A percentile compares a stretch with the other conserved stretches of the same genome.
Evolutionary conservation across 148 eudicot genomes (phyloP).

Genomic region (Rhododendron molle): DNA sequence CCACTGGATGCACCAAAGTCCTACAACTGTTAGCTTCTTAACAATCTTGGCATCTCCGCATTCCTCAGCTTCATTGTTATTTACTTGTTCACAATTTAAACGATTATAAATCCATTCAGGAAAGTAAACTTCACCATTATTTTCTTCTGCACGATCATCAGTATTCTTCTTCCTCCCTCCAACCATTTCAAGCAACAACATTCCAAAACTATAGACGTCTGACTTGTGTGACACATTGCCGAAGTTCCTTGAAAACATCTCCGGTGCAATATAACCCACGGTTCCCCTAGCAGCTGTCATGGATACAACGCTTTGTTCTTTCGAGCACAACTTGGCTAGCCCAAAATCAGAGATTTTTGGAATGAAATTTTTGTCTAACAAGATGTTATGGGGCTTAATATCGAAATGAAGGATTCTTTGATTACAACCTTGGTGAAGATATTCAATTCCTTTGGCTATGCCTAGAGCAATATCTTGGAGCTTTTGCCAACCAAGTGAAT

Average conservation of each 20-base stretch:
- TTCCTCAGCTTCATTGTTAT: not conserved
- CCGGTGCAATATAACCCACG: constrained; percentile 4
- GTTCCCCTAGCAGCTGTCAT: constrained; percentile 21
- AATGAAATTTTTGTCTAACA: not conserved
- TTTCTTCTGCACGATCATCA: not conserved
- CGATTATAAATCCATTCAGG: constrained; percentile 24
- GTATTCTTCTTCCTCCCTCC: not conserved
- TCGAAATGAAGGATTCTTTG: too few relatives aligned
- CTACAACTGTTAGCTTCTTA: too few relatives aligned
- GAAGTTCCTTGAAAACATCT: too few relatives aligned
- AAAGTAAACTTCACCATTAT: not conserved
- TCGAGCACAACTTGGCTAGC: too few relatives aligned
- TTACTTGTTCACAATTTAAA: not conserved
- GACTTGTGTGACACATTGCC: too few relatives aligned
- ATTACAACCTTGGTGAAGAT: constrained; percentile 18
- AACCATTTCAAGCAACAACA: too few relatives aligned
- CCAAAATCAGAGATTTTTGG: constrained; percentile 27
- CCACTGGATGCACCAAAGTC: too few relatives aligned
- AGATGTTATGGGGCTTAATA: too few relatives aligned
- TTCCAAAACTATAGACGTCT: too few relatives aligned
- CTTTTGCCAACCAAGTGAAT: constrained; percentile 26
- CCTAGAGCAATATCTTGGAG: constrained; percentile 21
- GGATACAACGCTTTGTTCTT: not conserved
- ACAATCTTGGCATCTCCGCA: not conserved
- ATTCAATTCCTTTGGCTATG: constrained; percentile 24